These are phyloP conservation scores for Amaranthus cruentus DNA, from an alignment of 148 eudicot species.

Conservation along the genomic window DNA sequence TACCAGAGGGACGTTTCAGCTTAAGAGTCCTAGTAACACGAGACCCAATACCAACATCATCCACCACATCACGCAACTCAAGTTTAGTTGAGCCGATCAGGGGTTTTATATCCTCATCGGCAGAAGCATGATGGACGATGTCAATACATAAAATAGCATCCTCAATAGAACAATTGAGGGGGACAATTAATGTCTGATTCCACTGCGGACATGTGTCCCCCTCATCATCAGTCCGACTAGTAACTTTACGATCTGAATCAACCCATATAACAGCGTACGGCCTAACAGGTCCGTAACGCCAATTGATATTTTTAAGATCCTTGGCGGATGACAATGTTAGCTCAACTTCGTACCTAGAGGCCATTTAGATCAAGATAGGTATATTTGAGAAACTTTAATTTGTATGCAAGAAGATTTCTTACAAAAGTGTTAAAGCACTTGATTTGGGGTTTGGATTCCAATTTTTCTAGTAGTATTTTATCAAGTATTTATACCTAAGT, in stretches of 20 bases:
- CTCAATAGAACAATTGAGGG: constrained; percentile 49
- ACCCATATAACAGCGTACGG: constrained; percentile 78
- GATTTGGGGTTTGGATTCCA: background rate
- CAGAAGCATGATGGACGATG: constrained; percentile 48
- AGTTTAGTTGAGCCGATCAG: constrained; percentile 64
- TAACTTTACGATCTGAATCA: constrained; percentile 45
- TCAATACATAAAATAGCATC: constrained; percentile 58
- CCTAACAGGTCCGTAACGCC: constrained; percentile 63
- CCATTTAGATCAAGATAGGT: constrained; percentile 25
- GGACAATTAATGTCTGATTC: constrained; percentile 54
- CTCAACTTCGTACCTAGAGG: constrained; percentile 48
- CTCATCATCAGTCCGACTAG: constrained; percentile 56
- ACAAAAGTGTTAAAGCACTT: background rate
- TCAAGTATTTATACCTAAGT: background rate
- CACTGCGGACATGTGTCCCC: constrained; percentile 65
- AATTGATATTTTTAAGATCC: constrained; percentile 80
- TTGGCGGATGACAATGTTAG: constrained; percentile 56
- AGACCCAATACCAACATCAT: constrained; percentile 50
- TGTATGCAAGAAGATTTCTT: background rate
- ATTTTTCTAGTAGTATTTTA: background rate
- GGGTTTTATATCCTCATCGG: constrained; percentile 64
- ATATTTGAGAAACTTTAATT: background rate
- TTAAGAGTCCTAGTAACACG: constrained; percentile 28
- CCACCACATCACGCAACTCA: constrained; percentile 43
- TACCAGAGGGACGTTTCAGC: constrained; percentile 77